Percentiles rank a stretch among this genome's conserved stretches.
Conservation (phyloP, 805 yeast species). For the Ogataea trehalophila region DNA sequence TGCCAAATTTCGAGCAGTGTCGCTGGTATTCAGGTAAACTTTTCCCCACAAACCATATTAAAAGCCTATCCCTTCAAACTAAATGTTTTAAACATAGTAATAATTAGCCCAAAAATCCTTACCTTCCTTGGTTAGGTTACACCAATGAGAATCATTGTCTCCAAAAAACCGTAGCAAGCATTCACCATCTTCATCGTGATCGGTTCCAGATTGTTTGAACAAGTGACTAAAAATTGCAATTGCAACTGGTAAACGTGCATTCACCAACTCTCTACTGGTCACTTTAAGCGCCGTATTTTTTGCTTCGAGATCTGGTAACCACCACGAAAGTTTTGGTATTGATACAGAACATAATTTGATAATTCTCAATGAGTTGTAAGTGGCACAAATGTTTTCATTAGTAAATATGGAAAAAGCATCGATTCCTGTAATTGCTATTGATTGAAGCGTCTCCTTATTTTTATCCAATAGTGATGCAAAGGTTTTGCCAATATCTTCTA, state of each 20-base stretch:
- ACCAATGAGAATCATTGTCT: slow-evolving; percentile 14
- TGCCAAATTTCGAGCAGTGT: no score
- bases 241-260: slow-evolving; percentile 14
- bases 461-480: slow-evolving; percentile 11
- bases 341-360: slow-evolving; percentile 18
- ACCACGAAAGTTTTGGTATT: slow-evolving; percentile 19
- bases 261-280: neutral
- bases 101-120: slow-evolving; percentile 11
- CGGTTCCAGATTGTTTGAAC: slow-evolving; percentile 27
- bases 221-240: slow-evolving; percentile 28
- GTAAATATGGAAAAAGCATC: slow-evolving; percentile 19
- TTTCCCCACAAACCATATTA: neutral
- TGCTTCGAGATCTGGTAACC: slow-evolving; percentile 20
- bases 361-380: slow-evolving; percentile 9
- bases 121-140: slow-evolving; percentile 15
- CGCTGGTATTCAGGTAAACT: no score
- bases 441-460: slow-evolving; percentile 11
- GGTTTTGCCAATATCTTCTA: slow-evolving; percentile 6
- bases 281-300: slow-evolving; percentile 2
- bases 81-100: slow-evolving; percentile 8
- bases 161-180: slow-evolving; percentile 21
- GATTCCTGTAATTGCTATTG: slow-evolving; percentile 17
- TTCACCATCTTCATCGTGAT: slow-evolving; percentile 6
- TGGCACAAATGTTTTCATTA: slow-evolving; percentile 1
- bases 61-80: neutral